Evolutionary conservation across 202 grass and related monocot genomes (phyloP), one percentile per base, ranked within the genome.

Genomic region (Elaeis oleifera): DNA sequence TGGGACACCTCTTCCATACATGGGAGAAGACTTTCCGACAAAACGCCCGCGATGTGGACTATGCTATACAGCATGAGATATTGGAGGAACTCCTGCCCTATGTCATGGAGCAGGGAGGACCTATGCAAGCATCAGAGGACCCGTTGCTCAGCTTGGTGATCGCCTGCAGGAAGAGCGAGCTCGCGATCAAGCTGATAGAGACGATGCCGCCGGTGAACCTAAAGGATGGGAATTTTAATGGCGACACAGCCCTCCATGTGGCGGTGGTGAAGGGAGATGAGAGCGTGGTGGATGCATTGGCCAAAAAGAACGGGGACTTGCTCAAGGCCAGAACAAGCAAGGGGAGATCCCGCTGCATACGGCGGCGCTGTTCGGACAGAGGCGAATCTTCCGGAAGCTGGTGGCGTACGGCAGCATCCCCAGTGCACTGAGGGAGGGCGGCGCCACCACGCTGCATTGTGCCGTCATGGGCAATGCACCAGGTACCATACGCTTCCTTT

Each of bases 401-500:
- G 32, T 39, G 1, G 2, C 0, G 0, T 5, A 32, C 1, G 51
- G 16, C 16, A 22, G 4, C n/a, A n/a, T n/a, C n/a, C n/a, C n/a
- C 11, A 0, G 1, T 0, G 5, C n/a, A 4, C 3, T 28, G 4
- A 3, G 56, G 76, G n/a, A 48, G 25, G 60, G 60, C 14, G 76
- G 76, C 14, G 6, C 60, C 53, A 72, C 3, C 36, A 15, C 66
- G 23, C 22, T 79, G 60, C 68, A 79, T 16, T 79, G 67, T 57
- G 76, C 76, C 60, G 20, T 79, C 68, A 66, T 72, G 76, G 61
- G 60, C 13, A 79, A 72, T 36, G 53, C 60, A 18, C 61, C 61
- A 5, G 61, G 68, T 78, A 23, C 6, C 0, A 36, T 5, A 8
- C 0, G 1, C 31, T 8, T 0, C 2, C 4, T 27, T 44, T 1